Conservation (phyloP, 116 monocot genomes). For the Dioscorea cayenensis region DNA sequence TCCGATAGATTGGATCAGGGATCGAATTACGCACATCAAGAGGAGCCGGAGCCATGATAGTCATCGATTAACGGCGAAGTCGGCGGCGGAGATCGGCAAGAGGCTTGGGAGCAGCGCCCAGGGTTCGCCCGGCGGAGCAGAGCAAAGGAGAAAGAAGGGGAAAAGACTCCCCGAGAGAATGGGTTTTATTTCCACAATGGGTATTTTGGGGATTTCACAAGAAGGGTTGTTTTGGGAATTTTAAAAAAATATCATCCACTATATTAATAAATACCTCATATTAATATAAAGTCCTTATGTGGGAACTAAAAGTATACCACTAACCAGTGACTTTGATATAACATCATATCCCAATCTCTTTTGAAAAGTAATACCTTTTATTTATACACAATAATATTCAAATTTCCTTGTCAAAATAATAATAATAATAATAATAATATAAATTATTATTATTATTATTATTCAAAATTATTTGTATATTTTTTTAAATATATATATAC, state of each 20-base stretch:
- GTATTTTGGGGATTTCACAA: not conserved
- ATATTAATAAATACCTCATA: not conserved
- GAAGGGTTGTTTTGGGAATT: not conserved
- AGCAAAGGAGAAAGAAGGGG: not conserved
- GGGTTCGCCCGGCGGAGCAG: not conserved
- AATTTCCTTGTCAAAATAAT: too few relatives aligned
- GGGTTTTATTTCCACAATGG: not conserved
- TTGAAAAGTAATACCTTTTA: too few relatives aligned
- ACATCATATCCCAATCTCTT: too few relatives aligned
- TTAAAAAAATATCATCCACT: not conserved
- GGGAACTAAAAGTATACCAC: not conserved
- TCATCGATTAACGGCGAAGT: slow-evolving; percentile 20
- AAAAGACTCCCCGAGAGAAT: not conserved
- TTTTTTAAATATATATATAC: too few relatives aligned
- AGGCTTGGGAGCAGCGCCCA: not conserved
- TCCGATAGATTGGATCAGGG: not conserved
- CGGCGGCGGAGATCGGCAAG: slow-evolving; percentile 4
- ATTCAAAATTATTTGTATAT: too few relatives aligned
- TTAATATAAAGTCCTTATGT: not conserved
- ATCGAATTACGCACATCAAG: slow-evolving; percentile 26
- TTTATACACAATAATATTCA: too few relatives aligned
- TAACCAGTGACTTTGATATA: too few relatives aligned
- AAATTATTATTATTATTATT: too few relatives aligned
- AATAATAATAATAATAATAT: too few relatives aligned
- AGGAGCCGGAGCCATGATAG: slow-evolving; percentile 41